Evolutionary conservation across 73 alveolate species (phyloP).

Genomic region (Uronychia setigera): DNA sequence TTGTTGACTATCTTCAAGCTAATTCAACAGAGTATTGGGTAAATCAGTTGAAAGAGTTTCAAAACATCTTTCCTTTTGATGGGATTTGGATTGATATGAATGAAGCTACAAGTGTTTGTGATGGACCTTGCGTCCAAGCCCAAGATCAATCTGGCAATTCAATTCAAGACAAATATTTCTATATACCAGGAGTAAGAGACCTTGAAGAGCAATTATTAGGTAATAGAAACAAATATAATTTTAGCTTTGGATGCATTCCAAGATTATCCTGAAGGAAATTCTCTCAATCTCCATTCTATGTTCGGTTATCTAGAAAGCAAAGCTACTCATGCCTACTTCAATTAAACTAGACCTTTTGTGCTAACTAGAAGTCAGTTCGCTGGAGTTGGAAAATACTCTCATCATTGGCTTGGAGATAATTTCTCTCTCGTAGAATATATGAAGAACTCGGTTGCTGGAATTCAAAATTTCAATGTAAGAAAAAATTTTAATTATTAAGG

Average conservation of each 20-base stretch:
- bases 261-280: constrained; percentile 54
- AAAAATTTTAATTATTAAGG: constrained; percentile 66
- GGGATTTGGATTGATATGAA: constrained; percentile 99
- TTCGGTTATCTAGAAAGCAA: constrained; percentile 83
- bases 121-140: constrained; percentile 71
- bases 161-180: constrained; percentile 61
- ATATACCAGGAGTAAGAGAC: constrained; percentile 89
- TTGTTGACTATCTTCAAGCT: constrained; percentile 84
- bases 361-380: constrained; percentile 92
- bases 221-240: not conserved
- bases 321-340: constrained; percentile 77
- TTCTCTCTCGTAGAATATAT: constrained; percentile 76
- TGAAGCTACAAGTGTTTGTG: constrained; percentile 89
- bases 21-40: constrained; percentile 84
- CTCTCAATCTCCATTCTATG: constrained; percentile 74
- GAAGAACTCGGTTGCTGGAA: constrained; percentile 73
- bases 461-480: constrained; percentile 75
- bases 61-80: constrained; percentile 74
- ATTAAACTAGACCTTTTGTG: constrained; percentile 81
- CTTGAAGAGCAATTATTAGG: constrained; percentile 73
- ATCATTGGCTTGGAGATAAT: constrained; percentile 98
- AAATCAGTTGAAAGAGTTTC: constrained; percentile 62
- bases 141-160: constrained; percentile 62
- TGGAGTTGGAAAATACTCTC: constrained; percentile 89
- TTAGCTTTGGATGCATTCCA: constrained; percentile 53